Conservation (phyloP, 805 yeast genomes). For the Wickerhamomyces xylosicus region DNA sequence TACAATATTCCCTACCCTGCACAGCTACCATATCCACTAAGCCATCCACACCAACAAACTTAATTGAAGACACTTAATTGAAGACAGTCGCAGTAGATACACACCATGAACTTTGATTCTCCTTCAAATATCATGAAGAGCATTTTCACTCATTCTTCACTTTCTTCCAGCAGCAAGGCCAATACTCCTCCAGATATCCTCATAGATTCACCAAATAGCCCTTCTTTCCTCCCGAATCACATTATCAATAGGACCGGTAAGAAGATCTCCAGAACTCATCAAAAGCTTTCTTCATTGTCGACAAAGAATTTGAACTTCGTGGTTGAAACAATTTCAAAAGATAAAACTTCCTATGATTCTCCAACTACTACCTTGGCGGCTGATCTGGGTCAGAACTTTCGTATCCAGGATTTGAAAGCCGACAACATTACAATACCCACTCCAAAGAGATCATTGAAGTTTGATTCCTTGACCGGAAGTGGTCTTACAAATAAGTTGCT, state of each 20-base stretch:
- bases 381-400: slow-evolving; percentile 27
- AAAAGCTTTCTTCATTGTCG: slow-evolving; percentile 5
- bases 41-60: not conserved
- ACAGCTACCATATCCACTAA: too few relatives aligned
- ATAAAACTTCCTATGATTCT: slow-evolving; percentile 25
- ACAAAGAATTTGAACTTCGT: slow-evolving; percentile 13
- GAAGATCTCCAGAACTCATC: slow-evolving; percentile 8
- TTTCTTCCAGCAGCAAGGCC: not conserved
- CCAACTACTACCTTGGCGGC: slow-evolving; percentile 30
- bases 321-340: slow-evolving; percentile 16
- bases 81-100: not conserved
- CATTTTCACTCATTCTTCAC: slow-evolving; percentile 1
- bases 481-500: slow-evolving; percentile 1
- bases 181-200: not conserved
- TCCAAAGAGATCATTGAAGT: slow-evolving; percentile 11
- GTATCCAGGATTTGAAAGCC: slow-evolving; percentile 19
- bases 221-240: slow-evolving; percentile 14
- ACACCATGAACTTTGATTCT: slow-evolving; percentile 14
- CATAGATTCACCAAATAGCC: slow-evolving; percentile 16
- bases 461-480: slow-evolving; percentile 1
- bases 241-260: slow-evolving; percentile 4
- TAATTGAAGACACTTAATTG: too few relatives aligned
- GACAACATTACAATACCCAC: slow-evolving; percentile 6
- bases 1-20: too few relatives aligned
- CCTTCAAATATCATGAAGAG: slow-evolving; percentile 15